phyloP scores from a whole-genome alignment of 2,329 filamentous ascomycete genomes.

The Dactylellina drechsleri region DNA sequence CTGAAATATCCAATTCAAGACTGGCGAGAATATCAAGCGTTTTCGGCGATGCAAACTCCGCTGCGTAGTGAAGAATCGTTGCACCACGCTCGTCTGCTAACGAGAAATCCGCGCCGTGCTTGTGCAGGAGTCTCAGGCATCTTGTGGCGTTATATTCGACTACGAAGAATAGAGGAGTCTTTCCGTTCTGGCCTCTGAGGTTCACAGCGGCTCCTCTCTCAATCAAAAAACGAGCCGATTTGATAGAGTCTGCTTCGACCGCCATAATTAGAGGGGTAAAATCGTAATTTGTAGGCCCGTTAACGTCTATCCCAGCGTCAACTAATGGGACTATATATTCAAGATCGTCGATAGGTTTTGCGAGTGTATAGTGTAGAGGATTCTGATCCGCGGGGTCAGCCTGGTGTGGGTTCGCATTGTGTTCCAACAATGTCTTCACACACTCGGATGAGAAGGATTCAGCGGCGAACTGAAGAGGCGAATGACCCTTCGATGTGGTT shows the following conservation, averaged over 20 bases:
- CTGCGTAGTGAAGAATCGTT: neutral
- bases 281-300: neutral
- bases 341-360: neutral
- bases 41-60: neutral
- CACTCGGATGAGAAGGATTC: neutral
- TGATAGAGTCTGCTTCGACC: neutral
- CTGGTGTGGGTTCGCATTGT: neutral
- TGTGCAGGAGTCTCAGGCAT: neutral
- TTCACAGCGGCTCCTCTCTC: neutral
- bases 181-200: neutral
- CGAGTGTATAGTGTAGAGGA: neutral
- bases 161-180: neutral
- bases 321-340: neutral
- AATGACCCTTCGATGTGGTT: too few species aligned
- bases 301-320: neutral
- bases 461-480: too few species aligned
- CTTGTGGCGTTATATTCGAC: neutral
- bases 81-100: neutral
- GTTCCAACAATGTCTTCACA: neutral
- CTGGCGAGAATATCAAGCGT: neutral
- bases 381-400: neutral
- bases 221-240: slow-evolving; percentile 1
- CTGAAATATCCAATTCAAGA: neutral
- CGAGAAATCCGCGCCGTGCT: neutral
- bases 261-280: neutral